Evolutionary conservation across 371 early-diverging fungal species (phyloP).

Genomic region (Smittium culicis): DNA sequence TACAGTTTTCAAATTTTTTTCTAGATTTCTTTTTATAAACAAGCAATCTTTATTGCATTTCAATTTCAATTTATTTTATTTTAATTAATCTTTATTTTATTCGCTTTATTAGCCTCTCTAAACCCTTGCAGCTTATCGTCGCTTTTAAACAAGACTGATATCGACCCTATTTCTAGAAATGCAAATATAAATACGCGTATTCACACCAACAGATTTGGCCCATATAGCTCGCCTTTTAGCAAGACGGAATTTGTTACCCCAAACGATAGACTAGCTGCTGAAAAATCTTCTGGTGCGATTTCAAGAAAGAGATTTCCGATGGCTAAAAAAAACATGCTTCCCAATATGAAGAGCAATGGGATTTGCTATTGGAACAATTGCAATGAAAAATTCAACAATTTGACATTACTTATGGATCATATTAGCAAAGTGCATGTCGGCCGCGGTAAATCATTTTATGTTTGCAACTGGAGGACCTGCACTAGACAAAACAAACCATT

Average conservation of each 20-base stretch:
- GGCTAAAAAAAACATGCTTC: not conserved
- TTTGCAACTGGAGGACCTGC: slow-evolving; percentile 7
- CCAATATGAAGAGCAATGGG: not conserved
- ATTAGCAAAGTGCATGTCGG: slow-evolving; percentile 6
- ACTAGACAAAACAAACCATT: not conserved
- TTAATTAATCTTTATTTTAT: not conserved
- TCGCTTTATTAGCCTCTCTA: not conserved
- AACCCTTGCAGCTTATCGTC: not conserved
- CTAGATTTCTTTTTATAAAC: too few relatives aligned
- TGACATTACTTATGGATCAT: slow-evolving; percentile 7
- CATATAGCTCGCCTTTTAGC: not conserved
- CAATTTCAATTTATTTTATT: not conserved
- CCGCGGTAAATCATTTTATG: slow-evolving; percentile 7
- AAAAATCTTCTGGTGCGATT: not conserved
- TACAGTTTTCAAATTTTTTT: too few relatives aligned
- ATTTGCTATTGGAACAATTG: slow-evolving; percentile 5
- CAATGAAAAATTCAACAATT: not conserved
- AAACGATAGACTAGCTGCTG: not conserved
- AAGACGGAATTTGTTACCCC: not conserved
- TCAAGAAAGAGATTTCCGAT: not conserved
- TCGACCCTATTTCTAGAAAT: not conserved
- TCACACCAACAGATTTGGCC: not conserved
- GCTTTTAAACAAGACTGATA: not conserved
- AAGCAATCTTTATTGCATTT: too few relatives aligned
- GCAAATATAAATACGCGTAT: not conserved